Evolutionary conservation across 108 stramenopile species (phyloP), one percentile per base, ranked within the genome.

Genomic region (Fragilariopsis cylindrus): DNA sequence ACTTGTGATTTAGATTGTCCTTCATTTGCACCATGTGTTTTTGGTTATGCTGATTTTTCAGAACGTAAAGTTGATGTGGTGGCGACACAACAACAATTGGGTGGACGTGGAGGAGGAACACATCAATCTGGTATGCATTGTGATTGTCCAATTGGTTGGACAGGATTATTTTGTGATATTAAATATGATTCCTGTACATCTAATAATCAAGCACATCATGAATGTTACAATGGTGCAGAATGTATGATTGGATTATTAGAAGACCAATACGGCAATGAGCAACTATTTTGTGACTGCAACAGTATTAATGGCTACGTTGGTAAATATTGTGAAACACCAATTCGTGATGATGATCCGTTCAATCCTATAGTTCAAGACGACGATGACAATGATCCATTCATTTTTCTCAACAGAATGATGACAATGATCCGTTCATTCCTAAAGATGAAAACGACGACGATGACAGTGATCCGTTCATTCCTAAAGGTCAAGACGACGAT

Each of bases 261-360:
- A 53, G 82, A 87, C 67, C 11, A 63, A 16, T 87, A 79, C 73
- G 86, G 80, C 43, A 81, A 81, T 52, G 75, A 81, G 7, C 80
- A 87, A 46, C 82, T 79, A 44, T 73, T 75, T 64, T 87, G 86
- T 65, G 77, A 87, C 45, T 87, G 86, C 48, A 21, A 60, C 55
- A 56, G 67, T 3, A 80, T 82, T 11, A 56, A 42, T 19, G 75
- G 71, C 39, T 84, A 83, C 63, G 82, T 77, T 48, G 86, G 86
- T 54, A 87, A 87, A 65, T 83, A 81, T 53, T 87, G 86, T 70
- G 86, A 87, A 60, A 79, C 75, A 5, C 83, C 78, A 30, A 30
- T 30, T 2, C 30, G 30, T 30, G 30, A 30, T 0, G 30, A 30
- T 30, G 30, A 30, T 30, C 30, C 30, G 30, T 30, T 30, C 30